phyloP scores from a whole-genome alignment of 306 rosid species.

The Cicer judaicum region DNA sequence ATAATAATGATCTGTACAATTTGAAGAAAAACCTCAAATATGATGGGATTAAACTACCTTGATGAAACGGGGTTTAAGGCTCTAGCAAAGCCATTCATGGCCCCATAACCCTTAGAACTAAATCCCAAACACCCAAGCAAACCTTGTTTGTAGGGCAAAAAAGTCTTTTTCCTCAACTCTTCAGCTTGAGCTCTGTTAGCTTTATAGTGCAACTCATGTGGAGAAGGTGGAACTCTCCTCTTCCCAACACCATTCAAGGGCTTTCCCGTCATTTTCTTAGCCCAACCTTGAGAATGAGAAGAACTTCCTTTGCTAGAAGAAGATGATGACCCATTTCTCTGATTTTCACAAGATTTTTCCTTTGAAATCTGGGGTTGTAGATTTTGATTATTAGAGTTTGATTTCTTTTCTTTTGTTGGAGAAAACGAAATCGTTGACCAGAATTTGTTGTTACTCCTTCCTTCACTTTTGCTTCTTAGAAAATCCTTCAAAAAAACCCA shows the following conservation, averaged over 20 bases:
- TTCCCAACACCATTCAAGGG: constrained; percentile 84
- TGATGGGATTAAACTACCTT: constrained; percentile 58
- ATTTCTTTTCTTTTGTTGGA: constrained; percentile 72
- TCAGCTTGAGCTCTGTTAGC: constrained; percentile 89
- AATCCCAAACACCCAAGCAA: constrained; percentile 93
- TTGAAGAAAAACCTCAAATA: background rate
- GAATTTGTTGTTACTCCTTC: constrained; percentile 86
- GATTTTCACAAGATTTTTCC: constrained; percentile 33
- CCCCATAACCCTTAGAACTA: constrained; percentile 95
- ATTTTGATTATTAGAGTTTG: background rate
- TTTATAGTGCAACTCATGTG: constrained; percentile 93
- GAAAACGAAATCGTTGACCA: constrained; percentile 87
- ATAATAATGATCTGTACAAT: constrained; percentile 49
- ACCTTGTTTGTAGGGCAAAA: constrained; percentile 90
- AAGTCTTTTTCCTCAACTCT: constrained; percentile 92
- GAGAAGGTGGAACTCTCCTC: constrained; percentile 74
- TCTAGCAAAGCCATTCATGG: constrained; percentile 93
- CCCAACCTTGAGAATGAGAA: constrained; percentile 27
- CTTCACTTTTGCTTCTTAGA: constrained; percentile 96
- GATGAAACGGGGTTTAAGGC: constrained; percentile 94
- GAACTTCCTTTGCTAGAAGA: constrained; percentile 35
- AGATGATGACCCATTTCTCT: constrained; percentile 21
- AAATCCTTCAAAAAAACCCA: constrained; percentile 91
- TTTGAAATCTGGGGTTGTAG: constrained; percentile 41
- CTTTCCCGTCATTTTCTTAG: constrained; percentile 62